These are phyloP conservation scores for Cystofilobasidium bisporidii DNA, from an alignment of 768 basidiomycete genomes.

Conservation along the genomic window DNA sequence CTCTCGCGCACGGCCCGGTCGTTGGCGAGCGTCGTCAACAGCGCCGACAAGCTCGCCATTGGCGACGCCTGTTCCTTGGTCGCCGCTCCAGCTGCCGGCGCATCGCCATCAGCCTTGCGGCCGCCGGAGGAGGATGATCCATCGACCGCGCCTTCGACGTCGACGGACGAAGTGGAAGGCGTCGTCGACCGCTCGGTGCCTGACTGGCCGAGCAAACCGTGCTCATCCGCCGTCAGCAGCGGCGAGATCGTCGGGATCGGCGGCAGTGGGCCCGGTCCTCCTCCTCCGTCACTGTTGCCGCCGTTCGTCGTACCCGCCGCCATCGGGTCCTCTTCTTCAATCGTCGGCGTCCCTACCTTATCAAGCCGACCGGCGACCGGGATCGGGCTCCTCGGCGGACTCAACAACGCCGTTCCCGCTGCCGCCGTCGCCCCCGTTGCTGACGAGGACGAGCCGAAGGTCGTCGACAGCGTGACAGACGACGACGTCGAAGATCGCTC, in stretches of 20 bases:
- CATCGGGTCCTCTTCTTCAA: slow-evolving; percentile 3
- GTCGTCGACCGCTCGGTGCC: too few relatives aligned
- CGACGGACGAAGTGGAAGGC: too few relatives aligned
- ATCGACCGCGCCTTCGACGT: too few relatives aligned
- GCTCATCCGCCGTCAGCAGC: not conserved
- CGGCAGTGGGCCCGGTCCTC: not conserved
- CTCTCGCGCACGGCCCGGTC: slow-evolving; percentile 53
- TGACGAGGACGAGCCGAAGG: too few relatives aligned
- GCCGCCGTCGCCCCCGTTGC: too few relatives aligned
- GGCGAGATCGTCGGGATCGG: not conserved
- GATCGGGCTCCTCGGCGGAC: not conserved
- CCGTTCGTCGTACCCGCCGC: too few relatives aligned
- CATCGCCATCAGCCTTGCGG: too few relatives aligned
- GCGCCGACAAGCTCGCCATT: slow-evolving; percentile 55
- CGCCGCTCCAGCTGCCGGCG: not conserved
- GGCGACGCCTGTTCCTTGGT: not conserved
- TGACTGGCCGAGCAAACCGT: too few relatives aligned
- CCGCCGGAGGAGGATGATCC: too few relatives aligned
- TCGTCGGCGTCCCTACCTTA: not conserved
- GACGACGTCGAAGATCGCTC: not conserved
- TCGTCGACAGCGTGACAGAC: too few relatives aligned
- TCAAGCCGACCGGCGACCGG: not conserved
- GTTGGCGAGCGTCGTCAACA: slow-evolving; percentile 70
- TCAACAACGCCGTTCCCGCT: not conserved
- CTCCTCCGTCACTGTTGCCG: too few relatives aligned